Percentiles rank a stretch among this genome's conserved stretches.
Conservation (phyloP, 805 yeast species). For the Brettanomyces nanus region DNA sequence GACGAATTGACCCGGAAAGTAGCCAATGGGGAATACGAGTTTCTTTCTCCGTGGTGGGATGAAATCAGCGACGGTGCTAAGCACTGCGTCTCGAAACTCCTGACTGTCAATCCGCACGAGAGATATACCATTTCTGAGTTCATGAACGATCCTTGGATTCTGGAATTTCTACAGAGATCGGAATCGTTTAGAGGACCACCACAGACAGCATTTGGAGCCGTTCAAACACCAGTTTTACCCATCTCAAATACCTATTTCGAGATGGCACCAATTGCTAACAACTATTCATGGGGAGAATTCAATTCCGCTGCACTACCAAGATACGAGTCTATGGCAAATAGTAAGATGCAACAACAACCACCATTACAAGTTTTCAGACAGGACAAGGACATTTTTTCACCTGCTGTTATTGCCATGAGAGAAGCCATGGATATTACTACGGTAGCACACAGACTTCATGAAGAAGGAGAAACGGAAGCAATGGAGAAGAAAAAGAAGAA, state of each 20-base stretch:
- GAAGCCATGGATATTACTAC: constrained; percentile 55
- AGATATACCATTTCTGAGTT: constrained; percentile 69
- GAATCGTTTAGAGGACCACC: constrained; percentile 10
- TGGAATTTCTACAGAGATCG: constrained; percentile 21
- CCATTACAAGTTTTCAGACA: background rate
- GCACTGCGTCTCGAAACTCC: constrained; percentile 53
- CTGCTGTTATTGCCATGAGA: constrained; percentile 50
- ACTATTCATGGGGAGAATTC: constrained; percentile 1
- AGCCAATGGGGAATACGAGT: constrained; percentile 70
- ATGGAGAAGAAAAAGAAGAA: constrained; percentile 1
- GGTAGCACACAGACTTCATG: constrained; percentile 54
- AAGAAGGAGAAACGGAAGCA: constrained; percentile 26
- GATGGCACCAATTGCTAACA: background rate
- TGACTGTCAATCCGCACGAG: constrained; percentile 62
- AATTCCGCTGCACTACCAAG: background rate
- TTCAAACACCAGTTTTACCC: background rate
- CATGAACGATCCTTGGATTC: constrained; percentile 71
- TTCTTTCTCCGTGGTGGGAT: constrained; percentile 85
- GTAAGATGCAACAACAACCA: background rate
- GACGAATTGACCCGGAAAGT: constrained; percentile 70
- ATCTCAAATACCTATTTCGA: background rate
- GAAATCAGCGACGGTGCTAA: constrained; percentile 66
- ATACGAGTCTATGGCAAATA: background rate
- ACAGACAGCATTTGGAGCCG: background rate
- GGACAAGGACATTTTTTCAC: constrained; percentile 34